phyloP scores from a whole-genome alignment of 2,329 filamentous ascomycete species.

The Thelonectria rubi region DNA sequence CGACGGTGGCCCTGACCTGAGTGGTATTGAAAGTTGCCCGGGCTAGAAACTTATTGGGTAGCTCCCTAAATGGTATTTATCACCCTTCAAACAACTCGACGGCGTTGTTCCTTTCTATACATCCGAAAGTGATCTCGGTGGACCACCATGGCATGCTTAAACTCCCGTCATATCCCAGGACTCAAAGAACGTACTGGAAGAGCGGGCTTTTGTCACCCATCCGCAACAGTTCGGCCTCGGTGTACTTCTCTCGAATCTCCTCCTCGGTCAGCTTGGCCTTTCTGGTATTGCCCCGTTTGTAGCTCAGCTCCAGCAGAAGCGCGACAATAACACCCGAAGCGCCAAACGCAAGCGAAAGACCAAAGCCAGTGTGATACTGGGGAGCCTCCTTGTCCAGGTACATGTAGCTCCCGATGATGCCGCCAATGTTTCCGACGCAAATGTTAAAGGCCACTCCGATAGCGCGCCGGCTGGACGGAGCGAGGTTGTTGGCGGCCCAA shows the following conservation, averaged over 20 bases:
- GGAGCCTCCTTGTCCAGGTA: slow-evolving; percentile 11
- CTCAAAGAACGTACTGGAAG: slow-evolving; percentile 3
- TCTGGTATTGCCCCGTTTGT: not conserved
- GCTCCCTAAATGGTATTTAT: too few relatives aligned
- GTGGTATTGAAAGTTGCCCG: too few relatives aligned
- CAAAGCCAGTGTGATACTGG: slow-evolving; percentile 5
- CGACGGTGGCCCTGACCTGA: too few relatives aligned
- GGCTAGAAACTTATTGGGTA: too few relatives aligned
- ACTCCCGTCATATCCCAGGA: too few relatives aligned
- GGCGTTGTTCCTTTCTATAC: too few relatives aligned
- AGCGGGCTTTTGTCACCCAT: slow-evolving; percentile 9
- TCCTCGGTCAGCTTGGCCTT: slow-evolving; percentile 2
- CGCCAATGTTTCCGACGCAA: slow-evolving; percentile 14
- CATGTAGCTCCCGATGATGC: slow-evolving; percentile 19
- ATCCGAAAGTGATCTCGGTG: too few relatives aligned
- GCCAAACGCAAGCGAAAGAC: not conserved
- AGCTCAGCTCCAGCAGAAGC: not conserved
- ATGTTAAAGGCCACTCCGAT: slow-evolving; percentile 10
- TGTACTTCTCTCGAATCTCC: not conserved
- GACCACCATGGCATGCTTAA: too few relatives aligned
- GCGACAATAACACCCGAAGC: not conserved
- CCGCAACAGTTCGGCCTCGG: not conserved
- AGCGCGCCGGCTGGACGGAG: slow-evolving; percentile 14
- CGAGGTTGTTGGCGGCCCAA: slow-evolving; percentile 9
- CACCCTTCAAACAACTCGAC: too few relatives aligned